These are phyloP conservation scores for Datisca glomerata DNA, from an alignment of 306 rosid species.

Conservation along the genomic window DNA sequence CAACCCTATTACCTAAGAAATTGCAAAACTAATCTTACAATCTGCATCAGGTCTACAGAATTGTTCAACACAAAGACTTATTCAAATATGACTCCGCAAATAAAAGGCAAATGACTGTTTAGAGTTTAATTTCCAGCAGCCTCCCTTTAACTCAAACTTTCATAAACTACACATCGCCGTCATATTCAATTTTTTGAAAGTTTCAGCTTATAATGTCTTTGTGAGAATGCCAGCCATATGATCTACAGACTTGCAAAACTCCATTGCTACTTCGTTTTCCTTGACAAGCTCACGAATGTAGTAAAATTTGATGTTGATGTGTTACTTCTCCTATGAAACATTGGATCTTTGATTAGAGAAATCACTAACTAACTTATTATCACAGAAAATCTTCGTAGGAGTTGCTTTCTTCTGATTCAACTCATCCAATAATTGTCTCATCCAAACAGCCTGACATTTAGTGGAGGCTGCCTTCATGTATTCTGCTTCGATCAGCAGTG, in stretches of 20 bases:
- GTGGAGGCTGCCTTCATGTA: not conserved
- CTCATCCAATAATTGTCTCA: not conserved
- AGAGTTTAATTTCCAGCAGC: too few relatives aligned
- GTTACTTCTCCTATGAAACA: not conserved
- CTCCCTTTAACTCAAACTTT: too few relatives aligned
- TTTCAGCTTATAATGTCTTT: too few relatives aligned
- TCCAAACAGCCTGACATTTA: not conserved
- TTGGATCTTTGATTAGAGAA: not conserved
- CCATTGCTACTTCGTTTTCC: not conserved
- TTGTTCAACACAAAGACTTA: too few relatives aligned
- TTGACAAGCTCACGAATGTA: not conserved
- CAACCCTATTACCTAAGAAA: too few relatives aligned
- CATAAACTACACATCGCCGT: too few relatives aligned
- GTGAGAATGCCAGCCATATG: slow-evolving; percentile 3
- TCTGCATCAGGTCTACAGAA: too few relatives aligned
- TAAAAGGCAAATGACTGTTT: too few relatives aligned
- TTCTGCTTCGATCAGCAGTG: too few relatives aligned
- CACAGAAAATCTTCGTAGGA: not conserved
- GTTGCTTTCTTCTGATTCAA: not conserved
- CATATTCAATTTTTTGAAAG: too few relatives aligned
- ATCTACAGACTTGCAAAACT: not conserved
- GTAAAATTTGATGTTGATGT: not conserved
- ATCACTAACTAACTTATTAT: not conserved
- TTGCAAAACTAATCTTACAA: too few relatives aligned
- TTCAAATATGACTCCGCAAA: too few relatives aligned